Conservation (phyloP, 1,284 basidiomycete genomes). For the Tausonia pullulans region DNA sequence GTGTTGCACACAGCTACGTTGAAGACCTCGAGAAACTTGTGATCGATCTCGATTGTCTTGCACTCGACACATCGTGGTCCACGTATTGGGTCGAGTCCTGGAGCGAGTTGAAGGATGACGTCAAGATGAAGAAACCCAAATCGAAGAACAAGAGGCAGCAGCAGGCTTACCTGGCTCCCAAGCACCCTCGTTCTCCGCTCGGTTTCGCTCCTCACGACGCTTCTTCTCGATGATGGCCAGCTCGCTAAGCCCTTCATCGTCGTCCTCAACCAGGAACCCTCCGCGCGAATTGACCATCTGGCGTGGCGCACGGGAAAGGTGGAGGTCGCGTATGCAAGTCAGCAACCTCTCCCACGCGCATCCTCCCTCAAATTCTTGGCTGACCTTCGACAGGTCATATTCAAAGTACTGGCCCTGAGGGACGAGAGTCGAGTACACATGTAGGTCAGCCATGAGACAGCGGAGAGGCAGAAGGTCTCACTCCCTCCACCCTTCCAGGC, state of each 20-base stretch:
- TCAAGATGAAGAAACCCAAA: neutral
- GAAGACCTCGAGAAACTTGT: slow-evolving; percentile 67
- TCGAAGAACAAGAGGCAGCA: neutral
- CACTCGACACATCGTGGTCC: slow-evolving; percentile 75
- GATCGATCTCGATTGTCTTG: slow-evolving; percentile 70
- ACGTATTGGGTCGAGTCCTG: slow-evolving; percentile 44
- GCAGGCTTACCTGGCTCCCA: slow-evolving; percentile 45
- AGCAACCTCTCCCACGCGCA: too few species aligned
- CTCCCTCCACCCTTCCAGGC: neutral
- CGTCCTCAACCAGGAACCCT: slow-evolving; percentile 55
- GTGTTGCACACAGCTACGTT: slow-evolving; percentile 72
- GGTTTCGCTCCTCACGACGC: slow-evolving; percentile 51
- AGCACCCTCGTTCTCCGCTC: slow-evolving; percentile 59
- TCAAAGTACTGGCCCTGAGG: slow-evolving; percentile 64
- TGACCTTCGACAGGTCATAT: slow-evolving; percentile 77
- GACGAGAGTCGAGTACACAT: neutral
- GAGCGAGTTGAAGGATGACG: neutral
- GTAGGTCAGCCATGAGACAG: neutral
- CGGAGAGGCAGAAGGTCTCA: neutral
- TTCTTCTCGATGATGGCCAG: slow-evolving; percentile 45
- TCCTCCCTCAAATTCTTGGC: neutral
- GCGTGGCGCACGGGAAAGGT: neutral
- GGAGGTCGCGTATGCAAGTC: too few species aligned
- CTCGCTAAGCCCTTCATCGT: slow-evolving; percentile 43
- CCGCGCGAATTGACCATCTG: slow-evolving; percentile 84